These are phyloP conservation scores for Trypanosoma conorhini DNA, from an alignment of 208 protist species.

Conservation along the genomic window DNA sequence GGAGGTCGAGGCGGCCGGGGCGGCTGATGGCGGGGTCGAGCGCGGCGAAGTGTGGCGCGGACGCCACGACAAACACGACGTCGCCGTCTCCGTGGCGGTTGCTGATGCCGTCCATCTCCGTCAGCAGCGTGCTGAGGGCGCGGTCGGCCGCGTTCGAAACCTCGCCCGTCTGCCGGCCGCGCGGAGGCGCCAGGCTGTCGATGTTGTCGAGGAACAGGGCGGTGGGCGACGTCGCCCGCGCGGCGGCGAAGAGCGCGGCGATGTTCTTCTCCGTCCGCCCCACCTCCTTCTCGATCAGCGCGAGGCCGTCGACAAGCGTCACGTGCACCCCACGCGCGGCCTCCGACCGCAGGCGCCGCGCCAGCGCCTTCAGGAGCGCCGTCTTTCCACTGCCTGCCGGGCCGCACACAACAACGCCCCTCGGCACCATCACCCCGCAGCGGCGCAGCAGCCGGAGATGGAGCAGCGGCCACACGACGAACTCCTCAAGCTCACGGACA, in stretches of 20 bases:
- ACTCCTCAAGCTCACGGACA: constrained; percentile 58
- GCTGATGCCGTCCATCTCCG: constrained; percentile 90
- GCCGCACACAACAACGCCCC: constrained; percentile 81
- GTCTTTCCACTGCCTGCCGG: constrained; percentile 88
- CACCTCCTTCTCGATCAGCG: constrained; percentile 88
- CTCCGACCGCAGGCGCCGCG: constrained; percentile 36
- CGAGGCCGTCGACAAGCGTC: constrained; percentile 70
- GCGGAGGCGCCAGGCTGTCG: constrained; percentile 85
- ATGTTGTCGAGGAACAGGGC: constrained; percentile 93
- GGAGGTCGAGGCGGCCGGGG: constrained; percentile 85
- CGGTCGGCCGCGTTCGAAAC: constrained; percentile 76
- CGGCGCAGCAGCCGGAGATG: constrained; percentile 43
- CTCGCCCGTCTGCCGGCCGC: constrained; percentile 45
- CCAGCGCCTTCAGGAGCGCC: constrained; percentile 60
- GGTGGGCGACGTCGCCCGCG: constrained; percentile 65
- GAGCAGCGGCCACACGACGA: constrained; percentile 80
- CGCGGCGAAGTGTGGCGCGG: constrained; percentile 49
- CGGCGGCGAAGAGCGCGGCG: constrained; percentile 68
- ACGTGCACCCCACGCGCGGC: constrained; percentile 41
- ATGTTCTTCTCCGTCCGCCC: constrained; percentile 90
- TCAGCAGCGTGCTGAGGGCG: constrained; percentile 90
- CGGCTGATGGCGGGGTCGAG: constrained; percentile 87
- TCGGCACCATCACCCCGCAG: constrained; percentile 47
- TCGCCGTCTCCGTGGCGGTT: constrained; percentile 12
- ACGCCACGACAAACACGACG: constrained; percentile 83